Base-by-base conservation (phyloP, 2,329 filamentous ascomycete genomes). In the Phialophora tarda region DNA sequence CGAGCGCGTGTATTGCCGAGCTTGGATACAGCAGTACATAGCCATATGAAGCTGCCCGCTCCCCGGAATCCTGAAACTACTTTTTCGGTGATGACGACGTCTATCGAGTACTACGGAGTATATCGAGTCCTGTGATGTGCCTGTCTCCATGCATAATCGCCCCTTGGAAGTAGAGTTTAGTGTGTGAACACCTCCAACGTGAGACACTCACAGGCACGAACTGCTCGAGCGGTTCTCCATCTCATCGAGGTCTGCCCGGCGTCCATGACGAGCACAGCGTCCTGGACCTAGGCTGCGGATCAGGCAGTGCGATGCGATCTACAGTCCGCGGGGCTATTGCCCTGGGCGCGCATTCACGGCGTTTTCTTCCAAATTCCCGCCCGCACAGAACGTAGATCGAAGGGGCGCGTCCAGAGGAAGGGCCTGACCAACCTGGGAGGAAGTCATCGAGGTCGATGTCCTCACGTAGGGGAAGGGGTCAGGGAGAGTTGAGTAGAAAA, bases 361-460 rank as follows among this genome's bases (percentile, higher is more conserved):
- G n/a, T n/a, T 0, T 91, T 91, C 28, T 76, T 90, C 88, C 56
- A 26, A 91, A 91, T 76, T 90, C 88, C 7, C 82, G 81, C 67
- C 89, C 88, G 4, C 89, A 91, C 72, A 91, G 90, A 76, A 77
- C 84, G 67, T 84, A 89, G 73, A 91, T 91, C 72, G 88, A 90
- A 74, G 26, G 26, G 76, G 26, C 81, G 85, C 71, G 88, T 88
- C 10, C 75, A 78, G 48, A 77, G 80, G 51, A 86, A 86, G 73
- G 83, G 83, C 1, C 76, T 91, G 54, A 81, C 71, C 2, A 91
- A 91, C 69, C 75, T 91, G 12, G 81, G 77, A 0, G 12, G 81
- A 76, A 0, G 85, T 90, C 67, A 84, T 91, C 67, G 91, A 88
- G 0, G 88, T 88, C 24, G 84, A 91, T 72, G 84, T 90, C 1